Evolutionary conservation across 2,329 filamentous ascomycete genomes (phyloP).

Genomic region (Plectosphaerella sp.): DNA sequence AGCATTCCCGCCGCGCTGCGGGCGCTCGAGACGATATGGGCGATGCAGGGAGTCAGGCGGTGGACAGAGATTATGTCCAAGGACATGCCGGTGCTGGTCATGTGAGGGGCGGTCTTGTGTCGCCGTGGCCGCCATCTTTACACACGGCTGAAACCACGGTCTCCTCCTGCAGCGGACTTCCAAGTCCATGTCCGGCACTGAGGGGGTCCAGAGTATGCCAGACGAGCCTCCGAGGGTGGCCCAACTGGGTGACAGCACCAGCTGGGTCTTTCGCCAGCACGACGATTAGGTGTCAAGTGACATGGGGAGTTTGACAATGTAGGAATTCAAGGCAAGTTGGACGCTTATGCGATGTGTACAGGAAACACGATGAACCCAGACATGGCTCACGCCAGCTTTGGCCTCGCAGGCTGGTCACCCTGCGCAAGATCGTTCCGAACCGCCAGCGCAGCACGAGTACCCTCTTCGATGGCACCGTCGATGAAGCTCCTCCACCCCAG

Average conservation of each 20-base stretch:
- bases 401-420: background rate
- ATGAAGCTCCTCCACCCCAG: constrained; percentile 45
- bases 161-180: too few species aligned
- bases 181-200: too few species aligned
- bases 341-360: background rate
- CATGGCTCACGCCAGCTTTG: background rate
- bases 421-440: constrained; percentile 8
- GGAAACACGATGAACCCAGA: background rate
- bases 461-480: constrained; percentile 44
- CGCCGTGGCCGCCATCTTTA: too few species aligned
- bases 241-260: too few species aligned
- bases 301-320: too few species aligned
- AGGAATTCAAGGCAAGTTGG: background rate
- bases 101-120: constrained; percentile 10
- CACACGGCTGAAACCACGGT: too few species aligned
- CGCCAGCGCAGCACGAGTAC: constrained; percentile 25
- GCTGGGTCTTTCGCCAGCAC: too few species aligned
- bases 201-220: too few species aligned
- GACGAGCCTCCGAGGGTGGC: too few species aligned
- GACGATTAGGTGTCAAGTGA: too few species aligned
- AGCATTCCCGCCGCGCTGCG: constrained; percentile 30
- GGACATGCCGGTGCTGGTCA: constrained; percentile 21
- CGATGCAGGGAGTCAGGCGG: constrained; percentile 12
- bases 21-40: constrained; percentile 28
- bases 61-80: constrained; percentile 24